Evolutionary conservation across 202 grass and related monocot species (phyloP), one percentile per base, ranked within the genome.

Genomic region (Dendrocalamus latiflorus): DNA sequence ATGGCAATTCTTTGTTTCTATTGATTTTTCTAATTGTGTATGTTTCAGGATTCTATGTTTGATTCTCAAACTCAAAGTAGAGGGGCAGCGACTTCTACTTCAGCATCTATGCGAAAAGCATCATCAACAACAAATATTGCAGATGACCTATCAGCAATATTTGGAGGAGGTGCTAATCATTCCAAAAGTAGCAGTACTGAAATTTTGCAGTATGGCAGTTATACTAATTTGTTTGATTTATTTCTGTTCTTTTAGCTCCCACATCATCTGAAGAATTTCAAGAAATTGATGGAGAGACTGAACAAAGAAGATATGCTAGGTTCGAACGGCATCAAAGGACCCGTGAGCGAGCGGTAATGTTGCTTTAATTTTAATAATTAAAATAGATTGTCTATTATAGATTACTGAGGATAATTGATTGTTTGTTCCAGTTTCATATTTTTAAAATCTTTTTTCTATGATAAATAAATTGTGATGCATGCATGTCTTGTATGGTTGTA

Each of bases 241-340:
- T 77, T 82, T 62, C 48, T 74, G 45, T 89, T 74, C 36, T 77
- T 85, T 71, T 85, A 93, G 97, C 78, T 66, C 89, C 95, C 71
- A 81, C 79, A 72, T 89, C 95, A 71, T 90, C 93, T 34, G 91
- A 90, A 70, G 97, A 96, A 68, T 92, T 99, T 91, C 97, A 94
- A 96, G 93, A 89, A 76, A 81, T 96, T 81, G 75, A 94, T 33
- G 97, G 97, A 8, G 97, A 99, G 53, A 91, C 75, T 77, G 89
- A 90, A 80, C 93, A 99, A 82, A 99, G 97, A 92, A 96, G 97
- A 55, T 83, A 85, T 49, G 93, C 93, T 70, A 99, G 97, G 75
- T 75, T 92, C 7, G 91, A 92, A 20, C 91, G 93, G 75, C 89
- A 99, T 56, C 85, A 89, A 72, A 87, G 89, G 65, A 95, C 97